Evolutionary conservation across 805 yeast genomes (phyloP).

Genomic region (Helenozyma rhizophorensis): DNA sequence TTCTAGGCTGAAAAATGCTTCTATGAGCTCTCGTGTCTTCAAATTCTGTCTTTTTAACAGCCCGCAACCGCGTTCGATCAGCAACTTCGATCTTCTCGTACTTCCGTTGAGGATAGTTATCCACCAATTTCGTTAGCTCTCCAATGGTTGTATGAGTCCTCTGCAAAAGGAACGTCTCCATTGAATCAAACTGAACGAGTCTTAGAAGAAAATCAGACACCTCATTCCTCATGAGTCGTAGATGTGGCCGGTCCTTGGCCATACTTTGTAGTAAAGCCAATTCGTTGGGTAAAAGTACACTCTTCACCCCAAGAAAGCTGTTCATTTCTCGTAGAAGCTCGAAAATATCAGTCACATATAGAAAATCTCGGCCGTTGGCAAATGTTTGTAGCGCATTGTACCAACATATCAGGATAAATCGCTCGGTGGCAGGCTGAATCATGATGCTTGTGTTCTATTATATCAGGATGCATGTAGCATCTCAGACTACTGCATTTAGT

Average conservation of each 20-base stretch:
- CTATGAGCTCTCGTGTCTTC: too few species aligned
- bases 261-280: conserved; percentile 6
- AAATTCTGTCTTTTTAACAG: too few species aligned
- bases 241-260: conserved; percentile 7
- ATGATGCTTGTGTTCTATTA: too few species aligned
- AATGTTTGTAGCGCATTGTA: conserved; percentile 1
- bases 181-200: conserved; percentile 8
- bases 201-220: conserved; percentile 12
- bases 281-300: conserved; percentile 9
- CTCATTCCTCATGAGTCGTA: conserved; percentile 10
- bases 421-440: not conserved
- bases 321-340: conserved; percentile 10
- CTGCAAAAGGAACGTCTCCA: conserved; percentile 4
- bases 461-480: too few species aligned
- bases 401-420: conserved; percentile 11
- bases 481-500: too few species aligned
- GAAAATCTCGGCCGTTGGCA: conserved; percentile 2
- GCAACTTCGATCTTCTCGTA: too few species aligned
- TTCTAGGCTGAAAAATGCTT: too few species aligned
- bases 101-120: not conserved
- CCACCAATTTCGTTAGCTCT: conserved; percentile 2
- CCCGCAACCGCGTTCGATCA: too few species aligned
- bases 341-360: conserved; percentile 6
- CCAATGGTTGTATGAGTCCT: conserved; percentile 2
- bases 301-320: conserved; percentile 5